Percentiles rank a stretch among this genome's conserved stretches.
These are phyloP conservation scores for Theobroma grandiflorum DNA, from an alignment of 441 rosid species.

Conservation along the genomic window DNA sequence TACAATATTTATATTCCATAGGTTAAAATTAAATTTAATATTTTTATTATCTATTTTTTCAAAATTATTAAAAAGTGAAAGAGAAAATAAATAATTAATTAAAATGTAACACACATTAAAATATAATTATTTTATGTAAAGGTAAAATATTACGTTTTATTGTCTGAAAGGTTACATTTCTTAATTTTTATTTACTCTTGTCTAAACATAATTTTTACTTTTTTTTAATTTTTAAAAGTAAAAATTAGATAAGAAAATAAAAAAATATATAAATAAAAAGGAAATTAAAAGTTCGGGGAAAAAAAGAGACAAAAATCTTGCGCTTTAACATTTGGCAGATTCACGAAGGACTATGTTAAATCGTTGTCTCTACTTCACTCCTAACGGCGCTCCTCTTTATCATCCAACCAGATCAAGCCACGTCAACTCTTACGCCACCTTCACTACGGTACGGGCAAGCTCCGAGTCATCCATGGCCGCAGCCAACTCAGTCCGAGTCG, in stretches of 20 bases:
- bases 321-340: not conserved
- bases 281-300: not conserved
- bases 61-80: too few species aligned
- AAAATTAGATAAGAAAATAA: too few species aligned
- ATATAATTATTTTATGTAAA: too few species aligned
- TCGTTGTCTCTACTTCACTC: constrained; percentile 12
- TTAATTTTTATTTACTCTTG: too few species aligned
- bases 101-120: too few species aligned
- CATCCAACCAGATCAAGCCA: not conserved
- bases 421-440: not conserved
- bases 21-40: too few species aligned
- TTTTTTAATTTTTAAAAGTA: not conserved
- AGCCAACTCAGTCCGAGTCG: constrained; percentile 71
- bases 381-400: not conserved
- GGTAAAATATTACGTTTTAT: not conserved
- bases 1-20: not conserved
- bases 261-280: not conserved
- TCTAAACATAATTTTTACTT: not conserved
- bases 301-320: not conserved
- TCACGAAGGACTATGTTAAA: not conserved
- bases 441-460: constrained; percentile 25
- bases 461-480: constrained; percentile 55
- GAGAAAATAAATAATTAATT: too few species aligned
- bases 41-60: too few species aligned
- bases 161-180: too few species aligned